Base-by-base conservation (phyloP, 192 early-diverging fungal species). In the Glomus cerebriforme region DNA sequence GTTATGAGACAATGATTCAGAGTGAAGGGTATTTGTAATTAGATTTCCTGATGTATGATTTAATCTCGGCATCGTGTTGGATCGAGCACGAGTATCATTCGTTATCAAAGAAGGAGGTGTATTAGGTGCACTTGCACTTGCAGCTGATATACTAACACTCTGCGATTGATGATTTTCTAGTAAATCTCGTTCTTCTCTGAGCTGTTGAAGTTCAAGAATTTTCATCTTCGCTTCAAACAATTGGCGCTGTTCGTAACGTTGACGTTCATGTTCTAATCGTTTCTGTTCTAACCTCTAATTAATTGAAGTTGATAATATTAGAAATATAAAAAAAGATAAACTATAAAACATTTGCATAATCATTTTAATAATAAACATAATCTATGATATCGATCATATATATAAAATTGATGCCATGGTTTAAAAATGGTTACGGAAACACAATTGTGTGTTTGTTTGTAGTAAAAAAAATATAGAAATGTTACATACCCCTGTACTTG, bases 171-270 rank as follows among this genome's bases (percentile, higher is more conserved):
- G 75, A 67, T 83, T 59, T 35, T 79, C 66, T 78, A 86, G 67
- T 71, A 88, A 81, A 7, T 83, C 87, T 69, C 82, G 80, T 32
- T 88, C 85, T 78, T 88, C 87, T 72, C 80, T 79, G 13, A 81
- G 58, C 43, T 88, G 87, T 65, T 83, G 85, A 64, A 85, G 77
- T 37, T 88, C 83, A 65, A 88, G 65, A 7, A 83, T 83, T 26
- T 86, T 85, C 85, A 88, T 87, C 10, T 85, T 83, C 15, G 84
- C 73, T 39, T 88, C 87, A 80, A 86, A 88, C 27, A 83, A 73
- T 62, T 84, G 71, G 1, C 82, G 78, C 69, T 85, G 82, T 67
- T 82, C 74, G 8, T 80, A 76, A 43, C 85, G 85, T 64, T 86
- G 83, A 29, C 82, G 80, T 64, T 86, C 85, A 32, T 86, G 81